Base-by-base conservation (phyloP, 2,329 filamentous ascomycete species). In the Drechslerella coelobrocha region DNA sequence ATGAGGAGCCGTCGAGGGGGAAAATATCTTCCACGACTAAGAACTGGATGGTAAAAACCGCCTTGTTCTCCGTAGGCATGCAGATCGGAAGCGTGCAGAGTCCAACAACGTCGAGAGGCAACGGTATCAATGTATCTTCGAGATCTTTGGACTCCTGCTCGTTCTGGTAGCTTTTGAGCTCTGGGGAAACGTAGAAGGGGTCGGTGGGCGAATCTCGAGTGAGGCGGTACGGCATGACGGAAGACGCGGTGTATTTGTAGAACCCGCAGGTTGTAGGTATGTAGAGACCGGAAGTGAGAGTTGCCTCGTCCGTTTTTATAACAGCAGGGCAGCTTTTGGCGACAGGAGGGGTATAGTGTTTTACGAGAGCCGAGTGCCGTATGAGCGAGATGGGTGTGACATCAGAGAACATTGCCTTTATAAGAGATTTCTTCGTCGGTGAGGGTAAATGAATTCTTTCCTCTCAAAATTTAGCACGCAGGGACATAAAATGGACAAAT, bases 351-450 rank as follows among this genome's bases (percentile, higher is more conserved):
- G 34, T 23, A 23, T 39, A 69, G 27, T 69, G 65, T 9, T 57
- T 37, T 8, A 57, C 14, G 45, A 69, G 57, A 6, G 65, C 31
- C 1, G 65, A 69, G 4, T 57, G 14, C 10, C 65, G 57, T 10
- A 69, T 69, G n/a, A 69, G 57, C 8, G 65, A 69, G 12, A 51
- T 37, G 2, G 50, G 51, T 2, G 65, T 51, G 8, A 62, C 45
- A 41, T 69, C 65, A 23, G 51, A 57, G 23, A 69, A 69, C n/a
- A 69, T 31, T 6, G 17, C 65, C 12, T 52, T 69, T 26, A 69
- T 62, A 1, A 55, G 47, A 1, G 24, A 45, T 17, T 51, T 37
- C 17, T 69, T 69, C 24, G 65, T 69, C 2, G 65, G 65, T 1
- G 65, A 69, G 4, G 65, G 65, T 9, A 69, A 7, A n/a, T 23